Conservation (phyloP, 768 basidiomycete species). For the Daedaleopsis sinensis region DNA sequence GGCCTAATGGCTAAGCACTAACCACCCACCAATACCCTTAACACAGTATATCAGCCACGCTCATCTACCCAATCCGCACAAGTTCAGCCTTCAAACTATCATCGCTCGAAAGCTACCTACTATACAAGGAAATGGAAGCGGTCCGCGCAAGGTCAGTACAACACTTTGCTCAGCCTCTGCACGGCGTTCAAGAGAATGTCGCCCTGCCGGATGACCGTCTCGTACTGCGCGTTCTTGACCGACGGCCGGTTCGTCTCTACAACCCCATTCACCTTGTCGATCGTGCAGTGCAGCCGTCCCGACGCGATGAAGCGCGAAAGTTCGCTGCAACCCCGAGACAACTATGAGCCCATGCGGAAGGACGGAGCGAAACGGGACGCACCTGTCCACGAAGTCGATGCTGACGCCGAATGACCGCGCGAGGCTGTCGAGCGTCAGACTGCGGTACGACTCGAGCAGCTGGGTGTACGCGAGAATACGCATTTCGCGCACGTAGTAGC, state of each 20-base stretch:
- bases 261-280: slow-evolving; percentile 93
- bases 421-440: slow-evolving; percentile 86
- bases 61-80: neutral
- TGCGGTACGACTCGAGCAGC: slow-evolving; percentile 88
- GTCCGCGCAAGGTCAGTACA: slow-evolving; percentile 45
- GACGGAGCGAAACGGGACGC: slow-evolving; percentile 34
- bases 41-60: neutral
- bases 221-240: slow-evolving; percentile 85
- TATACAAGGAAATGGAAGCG: slow-evolving; percentile 6
- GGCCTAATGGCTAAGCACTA: no score
- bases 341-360: neutral
- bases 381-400: slow-evolving; percentile 86
- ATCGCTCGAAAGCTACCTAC: slow-evolving; percentile 12
- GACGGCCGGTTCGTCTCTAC: slow-evolving; percentile 87
- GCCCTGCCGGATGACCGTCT: slow-evolving; percentile 91
- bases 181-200: slow-evolving; percentile 87
- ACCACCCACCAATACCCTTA: no score
- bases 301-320: slow-evolving; percentile 90
- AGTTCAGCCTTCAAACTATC: neutral
- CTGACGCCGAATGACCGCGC: slow-evolving; percentile 88
- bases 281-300: slow-evolving; percentile 82
- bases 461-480: slow-evolving; percentile 92
- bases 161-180: slow-evolving; percentile 88
- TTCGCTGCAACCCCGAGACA: slow-evolving; percentile 58
- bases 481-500: slow-evolving; percentile 94